These are phyloP conservation scores for Malassezia brasiliensis DNA, from an alignment of 1,284 basidiomycete species.

Conservation along the genomic window DNA sequence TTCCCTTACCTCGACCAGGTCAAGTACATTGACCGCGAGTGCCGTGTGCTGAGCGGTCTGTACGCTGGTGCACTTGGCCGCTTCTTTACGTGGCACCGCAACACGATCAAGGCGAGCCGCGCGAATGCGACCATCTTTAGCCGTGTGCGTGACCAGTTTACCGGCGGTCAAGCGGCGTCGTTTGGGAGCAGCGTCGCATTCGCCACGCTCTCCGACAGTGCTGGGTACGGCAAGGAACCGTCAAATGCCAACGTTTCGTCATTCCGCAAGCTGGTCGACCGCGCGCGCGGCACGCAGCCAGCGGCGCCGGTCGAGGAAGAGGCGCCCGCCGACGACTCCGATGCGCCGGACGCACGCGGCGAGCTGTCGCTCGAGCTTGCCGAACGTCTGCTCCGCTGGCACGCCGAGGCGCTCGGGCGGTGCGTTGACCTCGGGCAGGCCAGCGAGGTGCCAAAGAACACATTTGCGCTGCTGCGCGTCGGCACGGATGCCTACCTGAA, in stretches of 20 bases:
- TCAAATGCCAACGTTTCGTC: slow-evolving; percentile 13
- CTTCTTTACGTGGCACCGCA: slow-evolving; percentile 76
- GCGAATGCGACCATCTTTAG: slow-evolving; percentile 60
- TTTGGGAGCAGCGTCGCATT: slow-evolving; percentile 16
- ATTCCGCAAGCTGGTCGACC: slow-evolving; percentile 40
- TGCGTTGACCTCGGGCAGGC: slow-evolving; percentile 42
- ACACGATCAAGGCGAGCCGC: slow-evolving; percentile 14
- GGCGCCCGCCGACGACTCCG: neutral
- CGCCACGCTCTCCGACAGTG: slow-evolving; percentile 13
- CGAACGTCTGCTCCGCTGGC: slow-evolving; percentile 44
- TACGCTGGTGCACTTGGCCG: slow-evolving; percentile 65
- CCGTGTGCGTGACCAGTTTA: slow-evolving; percentile 81
- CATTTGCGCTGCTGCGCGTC: slow-evolving; percentile 71
- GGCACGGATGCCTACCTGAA: slow-evolving; percentile 78
- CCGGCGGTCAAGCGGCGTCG: slow-evolving; percentile 47
- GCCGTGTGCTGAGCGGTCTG: slow-evolving; percentile 70
- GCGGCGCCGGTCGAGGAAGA: slow-evolving; percentile 1
- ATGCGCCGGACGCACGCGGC: slow-evolving; percentile 20
- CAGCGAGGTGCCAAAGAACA: slow-evolving; percentile 62
- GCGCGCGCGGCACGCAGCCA: slow-evolving; percentile 6
- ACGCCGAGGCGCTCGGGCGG: slow-evolving; percentile 45
- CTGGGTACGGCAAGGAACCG: neutral
- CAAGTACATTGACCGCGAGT: slow-evolving; percentile 85
- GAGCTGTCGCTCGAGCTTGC: slow-evolving; percentile 37
- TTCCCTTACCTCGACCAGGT: slow-evolving; percentile 79